Evolutionary conservation across 352 stramenopile species (phyloP), one percentile per base, ranked within the genome.

Genomic region (Phytophthora meadii): DNA sequence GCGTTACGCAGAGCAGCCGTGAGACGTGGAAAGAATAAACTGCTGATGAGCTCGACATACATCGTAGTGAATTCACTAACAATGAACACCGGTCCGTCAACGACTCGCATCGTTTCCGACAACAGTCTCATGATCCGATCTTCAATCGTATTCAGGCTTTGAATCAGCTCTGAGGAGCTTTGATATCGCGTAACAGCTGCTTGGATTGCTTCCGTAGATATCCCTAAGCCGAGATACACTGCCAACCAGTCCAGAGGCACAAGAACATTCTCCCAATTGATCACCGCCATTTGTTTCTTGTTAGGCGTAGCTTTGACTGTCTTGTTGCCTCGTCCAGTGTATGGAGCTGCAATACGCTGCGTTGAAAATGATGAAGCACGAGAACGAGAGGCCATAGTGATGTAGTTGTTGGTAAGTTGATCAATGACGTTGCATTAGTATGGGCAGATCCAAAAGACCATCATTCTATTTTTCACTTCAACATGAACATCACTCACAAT

Each of bases 231-330:
- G n/a, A 88, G 58, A 24, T 76, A 51, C 9, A 59, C 54, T 4
- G 45, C 30, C 61, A 88, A 54, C 74, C 72, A 88, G 37, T 68
- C 27, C 51, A 71, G 67, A 2, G 79, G 79, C 27, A 75, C 57
- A 17, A 88, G 70, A 36, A 86, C 74, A 42, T 88, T 76, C 39
- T 88, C 77, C 79, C 76, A 88, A 57, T 76, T 81, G 48, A 86
- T 74, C 47, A 80, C 67, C 34, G 75, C 47, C 47, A 69, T 63
- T 37, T 82, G 63, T 37, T 44, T 52, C 39, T 63, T 53, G 30
- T 11, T 41, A 2, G 22, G 25, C 2, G 30, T 40, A 22, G n/a
- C 47, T 34, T 61, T 54, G 4, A 14, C 1, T 34, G 30, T 11
- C 10, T 48, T 45, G 5, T 45, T 61, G 36, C 36, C 24, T 19